Evolutionary conservation across 139 green algal species (phyloP), one percentile per base, ranked within the genome.

Genomic region (Coelastrella sp.): DNA sequence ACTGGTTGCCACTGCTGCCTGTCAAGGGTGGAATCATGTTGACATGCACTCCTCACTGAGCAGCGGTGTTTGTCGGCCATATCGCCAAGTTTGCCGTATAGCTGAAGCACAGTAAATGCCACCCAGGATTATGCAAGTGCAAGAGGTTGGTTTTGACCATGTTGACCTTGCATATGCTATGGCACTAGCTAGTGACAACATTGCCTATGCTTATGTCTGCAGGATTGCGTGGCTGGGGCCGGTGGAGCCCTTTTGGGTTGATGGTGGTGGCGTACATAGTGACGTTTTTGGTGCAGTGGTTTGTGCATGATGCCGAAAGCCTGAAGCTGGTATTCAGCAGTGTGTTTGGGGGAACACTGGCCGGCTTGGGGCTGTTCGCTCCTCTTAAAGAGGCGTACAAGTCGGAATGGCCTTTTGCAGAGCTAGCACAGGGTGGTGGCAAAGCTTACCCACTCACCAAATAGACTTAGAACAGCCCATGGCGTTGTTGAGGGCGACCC

Each of bases 271-370:
- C 17, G 47, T 76, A 87, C 76, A 66, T 60, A 76, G 84, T 66
- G 85, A 79, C 66, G 58, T 75, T 88, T 87, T 88, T 68, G 10
- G 61, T 68, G 61, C 7, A 68, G 61, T 10, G 7, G 61, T 7
- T 68, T 7, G 61, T 68, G 10, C 10, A 16, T 10, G 7, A 68
- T 68, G 61, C 7, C 61, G 10, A 68, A 68, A 10, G 61, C 10
- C 61, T 68, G 61, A 68, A 7, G 7, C 10, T 68, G 61, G 61
- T 68, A 68, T 68, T 68, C 10, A 68, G 61, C 61, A 68, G 61
- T 68, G 61, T 68, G 61, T 68, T 68, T 68, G 61, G 61, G 7
- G 61, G 61, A 10, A 10, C 61, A 7, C 10, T 68, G 10, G 61
- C 61, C 10, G 7, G 61, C 61, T 10, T 68, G 61, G 61, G 61